phyloP scores from a whole-genome alignment of 2,329 filamentous ascomycete species.

The Tolypocladium album region DNA sequence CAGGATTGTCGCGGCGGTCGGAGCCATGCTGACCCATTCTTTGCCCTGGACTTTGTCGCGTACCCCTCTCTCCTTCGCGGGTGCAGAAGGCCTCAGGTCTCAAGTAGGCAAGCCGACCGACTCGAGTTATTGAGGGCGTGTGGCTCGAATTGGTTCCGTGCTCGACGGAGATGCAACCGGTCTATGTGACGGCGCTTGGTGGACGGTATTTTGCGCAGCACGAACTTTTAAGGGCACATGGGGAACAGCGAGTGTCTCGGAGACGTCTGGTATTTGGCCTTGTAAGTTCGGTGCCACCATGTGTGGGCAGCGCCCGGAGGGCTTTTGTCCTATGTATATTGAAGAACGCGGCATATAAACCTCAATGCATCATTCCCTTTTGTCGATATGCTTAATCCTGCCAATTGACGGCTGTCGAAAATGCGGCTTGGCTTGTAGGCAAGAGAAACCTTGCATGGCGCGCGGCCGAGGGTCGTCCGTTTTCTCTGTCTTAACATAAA shows the following conservation, averaged over 20 bases:
- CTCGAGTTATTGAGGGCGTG: background rate
- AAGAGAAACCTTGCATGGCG: background rate
- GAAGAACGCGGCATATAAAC: background rate
- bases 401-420: background rate
- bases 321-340: constrained; percentile 2
- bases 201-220: background rate
- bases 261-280: background rate
- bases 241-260: background rate
- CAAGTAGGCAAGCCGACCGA: background rate
- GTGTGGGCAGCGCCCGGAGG: background rate
- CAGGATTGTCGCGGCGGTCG: background rate
- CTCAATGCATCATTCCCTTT: constrained; percentile 4
- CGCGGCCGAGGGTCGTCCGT: background rate
- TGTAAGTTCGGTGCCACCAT: background rate
- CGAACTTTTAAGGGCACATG: background rate
- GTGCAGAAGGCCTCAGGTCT: background rate
- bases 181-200: background rate
- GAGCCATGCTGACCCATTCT: background rate
- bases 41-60: background rate
- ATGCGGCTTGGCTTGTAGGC: background rate
- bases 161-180: background rate
- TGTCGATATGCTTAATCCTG: background rate
- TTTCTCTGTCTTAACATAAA: background rate
- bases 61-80: background rate
- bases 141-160: no score